Base-by-base conservation (phyloP, 2,329 filamentous ascomycete species). In the Grosmannia clavigera region DNA sequence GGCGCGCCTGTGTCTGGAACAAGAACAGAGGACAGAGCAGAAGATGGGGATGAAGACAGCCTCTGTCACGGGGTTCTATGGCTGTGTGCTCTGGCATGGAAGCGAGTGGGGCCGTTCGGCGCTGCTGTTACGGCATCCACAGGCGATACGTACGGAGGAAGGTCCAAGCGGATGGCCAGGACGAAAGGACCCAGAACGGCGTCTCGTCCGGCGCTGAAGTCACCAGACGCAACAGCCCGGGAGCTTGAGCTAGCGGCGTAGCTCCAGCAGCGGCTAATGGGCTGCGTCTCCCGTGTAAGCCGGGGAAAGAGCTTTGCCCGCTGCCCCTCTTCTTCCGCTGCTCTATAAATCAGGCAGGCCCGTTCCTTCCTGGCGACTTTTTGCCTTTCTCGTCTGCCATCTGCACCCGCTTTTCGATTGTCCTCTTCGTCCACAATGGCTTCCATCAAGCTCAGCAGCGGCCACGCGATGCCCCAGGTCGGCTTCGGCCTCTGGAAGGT, bases 401-500 rank as follows among this genome's bases (percentile, higher is more conserved):
- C 33, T 35, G 33, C 33, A 35, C 33, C 33, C 33, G 33, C 10
- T 35, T 35, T 35, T 10, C 33, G 33, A 35, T 35, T 35, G 33
- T 9, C 5, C 5, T 35, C 9, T 10, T 14, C 46, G 11, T 12
- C n/a, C 22, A 58, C 16, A 58, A 72, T 74, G 68, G 71, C 76
- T 60, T 81, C 73, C 62, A 75, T 85, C 71, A 85, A 84, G 75
- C 80, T 86, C 64, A 85, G 76, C 74, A 83, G 77, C 72, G 83
- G 84, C 73, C 70, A 81, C 67, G 78, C 87, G 67, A 89, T 89
- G 86, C 86, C 86, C 69, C 81, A 86, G 71, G 85, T 89, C 65
- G 86, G 86, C 72, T 88, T 88, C 70, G 86, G 86, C 62, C 81
- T 92, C 66, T 94, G 89, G 89, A 94, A 94, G 77, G 87, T 94